Conservation (phyloP, 2,329 filamentous ascomycete genomes). For the Alternaria sp. region DNA sequence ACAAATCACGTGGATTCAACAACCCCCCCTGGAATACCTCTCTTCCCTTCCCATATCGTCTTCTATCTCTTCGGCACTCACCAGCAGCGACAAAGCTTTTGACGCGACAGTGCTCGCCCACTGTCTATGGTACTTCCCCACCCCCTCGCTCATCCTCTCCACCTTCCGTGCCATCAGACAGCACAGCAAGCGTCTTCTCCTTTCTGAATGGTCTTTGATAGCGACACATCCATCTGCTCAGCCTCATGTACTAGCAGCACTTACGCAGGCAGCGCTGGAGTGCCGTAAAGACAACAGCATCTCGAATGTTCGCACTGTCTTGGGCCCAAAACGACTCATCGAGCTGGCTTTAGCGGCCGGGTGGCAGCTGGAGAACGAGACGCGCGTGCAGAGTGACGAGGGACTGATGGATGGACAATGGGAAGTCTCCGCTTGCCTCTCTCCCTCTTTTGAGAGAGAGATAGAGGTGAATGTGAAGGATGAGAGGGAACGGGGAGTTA, state of each 20-base stretch:
- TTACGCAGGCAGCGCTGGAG: slow-evolving; percentile 55
- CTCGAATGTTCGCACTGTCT: slow-evolving; percentile 57
- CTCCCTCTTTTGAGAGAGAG: slow-evolving; percentile 16
- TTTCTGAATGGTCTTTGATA: slow-evolving; percentile 57
- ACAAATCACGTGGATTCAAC: slow-evolving; percentile 54
- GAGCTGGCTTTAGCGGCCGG: slow-evolving; percentile 45
- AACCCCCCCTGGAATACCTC: slow-evolving; percentile 39
- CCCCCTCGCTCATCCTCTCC: slow-evolving; percentile 41
- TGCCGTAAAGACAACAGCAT: slow-evolving; percentile 46
- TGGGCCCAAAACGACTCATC: slow-evolving; percentile 53
- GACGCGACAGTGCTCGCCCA: slow-evolving; percentile 59
- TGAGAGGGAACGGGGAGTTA: slow-evolving; percentile 19
- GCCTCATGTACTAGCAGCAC: slow-evolving; percentile 60
- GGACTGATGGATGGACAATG: slow-evolving; percentile 56
- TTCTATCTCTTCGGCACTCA: slow-evolving; percentile 7
- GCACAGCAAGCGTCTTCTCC: slow-evolving; percentile 46
- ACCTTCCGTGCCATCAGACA: slow-evolving; percentile 49
- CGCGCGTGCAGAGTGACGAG: slow-evolving; percentile 43
- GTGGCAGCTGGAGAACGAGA: slow-evolving; percentile 49
- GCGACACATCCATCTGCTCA: slow-evolving; percentile 49
- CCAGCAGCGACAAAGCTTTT: slow-evolving; percentile 35
- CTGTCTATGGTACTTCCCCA: slow-evolving; percentile 62
- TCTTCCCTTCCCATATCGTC: slow-evolving; percentile 7
- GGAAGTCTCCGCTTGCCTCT: slow-evolving; percentile 28
- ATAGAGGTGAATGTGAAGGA: slow-evolving; percentile 18